Percentiles rank a stretch among this genome's conserved stretches.
These are phyloP conservation scores for Penicillium sp. DNA, from an alignment of 2,329 filamentous ascomycete species.

Conservation along the genomic window DNA sequence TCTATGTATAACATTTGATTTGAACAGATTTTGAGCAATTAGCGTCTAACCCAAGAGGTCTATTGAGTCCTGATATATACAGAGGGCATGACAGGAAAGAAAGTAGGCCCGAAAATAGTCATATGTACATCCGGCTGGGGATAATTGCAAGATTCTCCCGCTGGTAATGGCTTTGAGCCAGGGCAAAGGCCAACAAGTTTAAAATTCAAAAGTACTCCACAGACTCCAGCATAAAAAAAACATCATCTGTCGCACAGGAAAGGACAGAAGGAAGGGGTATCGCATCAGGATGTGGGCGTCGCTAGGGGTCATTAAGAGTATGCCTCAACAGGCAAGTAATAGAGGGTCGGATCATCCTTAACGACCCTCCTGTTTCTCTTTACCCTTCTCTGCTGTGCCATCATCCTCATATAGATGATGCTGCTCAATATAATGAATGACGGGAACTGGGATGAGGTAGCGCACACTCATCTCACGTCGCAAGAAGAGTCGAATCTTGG, in stretches of 20 bases:
- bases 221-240: constrained; percentile 16
- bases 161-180: background rate
- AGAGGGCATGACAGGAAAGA: background rate
- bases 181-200: background rate
- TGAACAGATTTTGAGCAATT: too few relatives aligned
- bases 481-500: constrained; percentile 77
- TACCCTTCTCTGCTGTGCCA: constrained; percentile 36
- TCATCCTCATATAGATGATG: constrained; percentile 63
- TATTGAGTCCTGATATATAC: constrained; percentile 15
- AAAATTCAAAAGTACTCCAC: constrained; percentile 10
- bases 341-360: constrained; percentile 24
- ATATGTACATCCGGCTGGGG: constrained; percentile 14
- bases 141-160: background rate
- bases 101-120: background rate
- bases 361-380: constrained; percentile 27
- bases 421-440: constrained; percentile 71
- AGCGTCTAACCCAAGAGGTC: constrained; percentile 1
- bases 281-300: constrained; percentile 19
- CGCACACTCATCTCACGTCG: constrained; percentile 78
- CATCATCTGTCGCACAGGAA: constrained; percentile 1
- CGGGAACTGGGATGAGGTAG: constrained; percentile 70
- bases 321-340: background rate
- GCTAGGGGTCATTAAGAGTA: constrained; percentile 11
- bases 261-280: constrained; percentile 20
- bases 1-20: too few relatives aligned